Percentiles rank a stretch among this genome's conserved stretches.
phyloP scores from a whole-genome alignment of 306 rosid species.

The Rosa rugosa region DNA sequence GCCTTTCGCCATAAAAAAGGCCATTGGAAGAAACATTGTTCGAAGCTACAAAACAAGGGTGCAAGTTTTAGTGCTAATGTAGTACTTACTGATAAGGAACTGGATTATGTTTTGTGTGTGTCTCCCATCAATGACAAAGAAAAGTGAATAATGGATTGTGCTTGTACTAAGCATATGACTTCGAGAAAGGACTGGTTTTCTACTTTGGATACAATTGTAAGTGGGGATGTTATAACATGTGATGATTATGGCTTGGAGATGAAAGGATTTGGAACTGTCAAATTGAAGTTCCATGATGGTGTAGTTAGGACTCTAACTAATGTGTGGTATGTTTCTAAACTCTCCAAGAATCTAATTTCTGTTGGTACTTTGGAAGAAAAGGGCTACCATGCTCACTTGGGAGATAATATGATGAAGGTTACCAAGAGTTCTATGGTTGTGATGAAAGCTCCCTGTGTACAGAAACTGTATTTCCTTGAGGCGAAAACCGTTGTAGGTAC shows the following conservation, averaged over 20 bases:
- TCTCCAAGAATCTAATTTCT: background rate
- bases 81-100: background rate
- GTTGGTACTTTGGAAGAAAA: background rate
- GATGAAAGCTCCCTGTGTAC: background rate
- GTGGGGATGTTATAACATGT: background rate
- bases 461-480: background rate
- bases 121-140: conserved; percentile 51
- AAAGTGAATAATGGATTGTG: background rate
- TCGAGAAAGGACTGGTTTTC: background rate
- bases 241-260: background rate
- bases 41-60: background rate
- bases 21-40: background rate
- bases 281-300: background rate
- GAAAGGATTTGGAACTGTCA: background rate
- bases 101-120: conserved; percentile 26
- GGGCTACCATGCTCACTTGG: background rate
- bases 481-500: background rate
- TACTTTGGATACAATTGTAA: background rate
- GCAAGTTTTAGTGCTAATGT: background rate
- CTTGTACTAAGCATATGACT: background rate
- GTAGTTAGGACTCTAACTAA: background rate
- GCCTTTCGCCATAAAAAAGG: background rate
- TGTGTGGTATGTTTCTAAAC: background rate
- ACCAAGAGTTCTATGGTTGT: background rate
- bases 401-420: background rate